Base-by-base conservation (phyloP, 225 moss, liverwort and hornwort genomes). In the Marchantia paleacea region DNA sequence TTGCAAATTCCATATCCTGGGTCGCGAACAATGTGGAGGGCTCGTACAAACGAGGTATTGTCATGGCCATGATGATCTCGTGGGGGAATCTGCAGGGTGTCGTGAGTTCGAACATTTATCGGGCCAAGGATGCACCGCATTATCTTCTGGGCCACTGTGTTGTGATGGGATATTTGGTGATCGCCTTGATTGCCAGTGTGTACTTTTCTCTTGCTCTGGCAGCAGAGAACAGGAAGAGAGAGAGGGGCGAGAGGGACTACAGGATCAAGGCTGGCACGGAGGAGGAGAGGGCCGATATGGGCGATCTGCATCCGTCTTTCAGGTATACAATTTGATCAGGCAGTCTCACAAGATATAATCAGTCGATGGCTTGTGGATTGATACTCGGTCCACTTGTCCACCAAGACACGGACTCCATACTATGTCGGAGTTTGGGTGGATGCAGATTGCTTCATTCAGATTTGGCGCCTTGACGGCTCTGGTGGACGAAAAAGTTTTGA, bases 91-190 rank as follows among this genome's bases (percentile, higher is more conserved):
- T 72, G 51, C 72, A 72, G 24, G 72, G 72, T n/a, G 51, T 24
- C n/a, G 72, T 72, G 10, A 72, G 51, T 51, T 72, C 72, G n/a
- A 72, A 72, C 72, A 51, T 72, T n/a, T 72, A 72, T 72, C 72
- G 72, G 9, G 50, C 50, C 4, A n/a, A 72, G 15, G 51, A 72
- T n/a, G 72, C 72, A 50, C 72, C 72, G 72, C 72, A 51, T 24
- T 72, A 72, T n/a, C 51, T 22, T 0, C 1, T 51, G 22, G 72
- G 72, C 3, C 72, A 72, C 52, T 10, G 51, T 2, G n/a, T 72
- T 0, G 72, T 72, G 51, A 0, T 72, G 50, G 72, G 10, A 3
- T 50, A 51, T 52, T 24, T 72, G 72, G 39, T 16, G 4, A 10
- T 72, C 51, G 20, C 72, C 16, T 20, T 52, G 50, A 11, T n/a